Base-by-base conservation (phyloP, 441 rosid species). In the Populus hybrid region DNA sequence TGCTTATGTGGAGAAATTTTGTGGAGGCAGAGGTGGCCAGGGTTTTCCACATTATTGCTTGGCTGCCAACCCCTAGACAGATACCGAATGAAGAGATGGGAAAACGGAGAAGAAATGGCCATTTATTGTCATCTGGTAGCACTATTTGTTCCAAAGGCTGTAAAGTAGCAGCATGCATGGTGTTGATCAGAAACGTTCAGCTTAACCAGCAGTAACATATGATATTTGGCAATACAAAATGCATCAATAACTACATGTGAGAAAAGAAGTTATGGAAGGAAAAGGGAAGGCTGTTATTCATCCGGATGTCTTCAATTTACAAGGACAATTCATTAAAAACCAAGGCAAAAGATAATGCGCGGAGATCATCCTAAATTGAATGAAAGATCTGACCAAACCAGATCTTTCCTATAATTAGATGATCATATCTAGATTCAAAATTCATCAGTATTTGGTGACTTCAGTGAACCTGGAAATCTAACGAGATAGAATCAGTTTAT, bases 61-160 rank as follows among this genome's bases (percentile, higher is more conserved):
- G 98, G 84, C 98, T 95, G 81, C 94, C 84, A 23, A 91, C 88
- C 40, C 99, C 99, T 14, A 95, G 91, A 78, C 99, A 93, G 77
- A 95, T 90, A 78, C 99, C 97, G 65, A 88, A 95, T 0, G 98
- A 89, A 72, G 98, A 87, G 66, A 95, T 69, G 0, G 94, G 92
- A 78, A 50, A 95, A 24, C 97, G 87, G 5, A 93, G 91, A 77
- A 93, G 96, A 83, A 93, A 95, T 29, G 98, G 97, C 97, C 99
- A 95, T 56, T 53, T 83, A 84, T 83, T 87, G 86, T 92, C 96
- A 2, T 85, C 89, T 3, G 98, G 99, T 23, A 95, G 86, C 33
- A 91, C 85, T 69, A 91, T 89, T 81, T 88, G 84, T 84, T 95
- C 99, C 7, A 82, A 89, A 50, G 89, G 85, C 98, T 95, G 86